Percentiles rank a stretch among this genome's conserved stretches.
phyloP scores from a whole-genome alignment of 768 basidiomycete genomes.

The Dioszegia crocea region DNA sequence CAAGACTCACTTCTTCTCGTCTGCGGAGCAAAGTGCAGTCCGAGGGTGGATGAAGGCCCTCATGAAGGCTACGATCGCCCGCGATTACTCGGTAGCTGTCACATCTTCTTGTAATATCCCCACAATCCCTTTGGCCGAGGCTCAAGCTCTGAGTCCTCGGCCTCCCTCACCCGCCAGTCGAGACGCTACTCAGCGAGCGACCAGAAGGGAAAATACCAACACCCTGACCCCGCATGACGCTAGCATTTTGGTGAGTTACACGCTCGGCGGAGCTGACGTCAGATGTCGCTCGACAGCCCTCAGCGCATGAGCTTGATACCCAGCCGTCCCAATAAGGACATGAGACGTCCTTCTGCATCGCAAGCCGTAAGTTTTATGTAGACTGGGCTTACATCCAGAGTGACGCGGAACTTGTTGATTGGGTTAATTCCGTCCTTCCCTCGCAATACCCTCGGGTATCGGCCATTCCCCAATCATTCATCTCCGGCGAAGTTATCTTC shows the following conservation, averaged over 20 bases:
- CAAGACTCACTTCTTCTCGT: conserved; percentile 85
- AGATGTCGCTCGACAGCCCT: conserved; percentile 29
- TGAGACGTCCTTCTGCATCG: conserved; percentile 13
- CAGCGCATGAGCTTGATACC: conserved; percentile 10
- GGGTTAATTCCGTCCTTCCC: conserved; percentile 85
- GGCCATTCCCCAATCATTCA: conserved; percentile 50
- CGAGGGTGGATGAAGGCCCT: conserved; percentile 99
- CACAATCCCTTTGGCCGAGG: conserved; percentile 88
- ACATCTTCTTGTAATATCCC: conserved; percentile 95
- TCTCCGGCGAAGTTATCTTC: conserved; percentile 68
- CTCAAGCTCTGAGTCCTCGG: conserved; percentile 93
- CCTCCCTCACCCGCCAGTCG: conserved; percentile 87
- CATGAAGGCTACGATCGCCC: conserved; percentile 95
- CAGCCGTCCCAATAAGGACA: conserved; percentile 19
- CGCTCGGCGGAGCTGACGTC: conserved; percentile 1
- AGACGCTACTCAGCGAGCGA: conserved; percentile 79
- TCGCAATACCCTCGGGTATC: conserved; percentile 55
- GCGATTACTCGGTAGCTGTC: conserved; percentile 90
- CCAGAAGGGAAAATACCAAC: conserved; percentile 77
- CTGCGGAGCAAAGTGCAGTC: conserved; percentile 74
- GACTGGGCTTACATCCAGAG: neutral
- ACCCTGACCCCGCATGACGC: conserved; percentile 56
- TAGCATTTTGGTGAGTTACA: conserved; percentile 29
- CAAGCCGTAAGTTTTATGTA: neutral
- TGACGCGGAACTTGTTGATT: conserved; percentile 59